Conservation (phyloP, 2,329 filamentous ascomycete species). For the Fusarium sp. region DNA sequence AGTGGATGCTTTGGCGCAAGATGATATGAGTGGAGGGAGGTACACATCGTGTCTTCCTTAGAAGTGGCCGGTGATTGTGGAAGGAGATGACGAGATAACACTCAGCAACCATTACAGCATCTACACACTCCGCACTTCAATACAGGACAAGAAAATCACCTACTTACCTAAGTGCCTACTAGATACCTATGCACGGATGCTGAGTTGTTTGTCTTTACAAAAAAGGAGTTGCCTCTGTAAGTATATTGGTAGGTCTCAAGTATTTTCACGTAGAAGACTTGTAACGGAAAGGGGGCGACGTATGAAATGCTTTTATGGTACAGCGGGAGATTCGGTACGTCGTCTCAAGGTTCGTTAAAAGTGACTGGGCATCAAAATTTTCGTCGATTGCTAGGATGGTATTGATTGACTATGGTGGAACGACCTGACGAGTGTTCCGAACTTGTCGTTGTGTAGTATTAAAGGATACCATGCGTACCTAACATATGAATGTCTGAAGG, state of each 20-base stretch:
- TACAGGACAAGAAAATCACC: neutral
- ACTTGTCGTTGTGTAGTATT: neutral
- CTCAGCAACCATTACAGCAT: neutral
- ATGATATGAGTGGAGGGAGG: neutral
- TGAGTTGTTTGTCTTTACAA: neutral
- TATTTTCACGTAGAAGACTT: neutral
- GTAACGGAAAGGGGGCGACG: neutral
- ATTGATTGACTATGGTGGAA: neutral
- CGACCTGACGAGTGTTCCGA: neutral
- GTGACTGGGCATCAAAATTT: neutral
- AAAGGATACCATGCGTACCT: neutral
- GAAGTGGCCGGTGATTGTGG: neutral
- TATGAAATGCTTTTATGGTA: neutral
- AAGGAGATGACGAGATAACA: neutral
- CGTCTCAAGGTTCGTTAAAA: neutral
- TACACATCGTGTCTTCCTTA: neutral
- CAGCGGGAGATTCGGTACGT: neutral
- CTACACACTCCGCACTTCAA: neutral
- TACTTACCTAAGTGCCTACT: neutral
- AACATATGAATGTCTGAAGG: slow-evolving; percentile 43
- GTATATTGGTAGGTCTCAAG: neutral
- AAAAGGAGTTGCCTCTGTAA: neutral
- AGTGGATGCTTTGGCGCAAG: neutral
- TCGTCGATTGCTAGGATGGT: neutral
- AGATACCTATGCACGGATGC: neutral